Percentiles rank a stretch among this genome's conserved stretches.
Conservation (phyloP, 1,284 basidiomycete genomes). For the Exsudoporus floridanus region DNA sequence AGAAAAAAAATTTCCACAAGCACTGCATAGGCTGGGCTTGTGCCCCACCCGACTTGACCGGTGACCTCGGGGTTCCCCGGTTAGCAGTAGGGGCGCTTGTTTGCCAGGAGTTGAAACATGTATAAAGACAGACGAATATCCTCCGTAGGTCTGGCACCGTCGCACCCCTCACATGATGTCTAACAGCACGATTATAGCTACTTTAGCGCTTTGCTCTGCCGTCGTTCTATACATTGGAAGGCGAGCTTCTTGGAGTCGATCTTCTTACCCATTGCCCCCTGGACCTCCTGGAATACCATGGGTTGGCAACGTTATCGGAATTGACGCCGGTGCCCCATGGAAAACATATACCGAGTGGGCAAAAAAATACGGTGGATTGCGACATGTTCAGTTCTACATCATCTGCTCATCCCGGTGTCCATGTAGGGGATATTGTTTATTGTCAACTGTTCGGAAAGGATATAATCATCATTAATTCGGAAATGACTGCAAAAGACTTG, state of each 20-base stretch:
- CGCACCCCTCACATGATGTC: not conserved
- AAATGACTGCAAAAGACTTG: slow-evolving; percentile 18
- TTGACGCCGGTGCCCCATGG: slow-evolving; percentile 7
- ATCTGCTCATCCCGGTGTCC: not conserved
- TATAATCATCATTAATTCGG: slow-evolving; percentile 23
- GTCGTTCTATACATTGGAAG: not conserved
- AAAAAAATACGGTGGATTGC: slow-evolving; percentile 14
- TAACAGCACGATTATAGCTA: not conserved
- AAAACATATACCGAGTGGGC: slow-evolving; percentile 9
- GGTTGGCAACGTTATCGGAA: slow-evolving; percentile 5
- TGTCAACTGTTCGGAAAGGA: slow-evolving; percentile 13
- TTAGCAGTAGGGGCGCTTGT: no score
- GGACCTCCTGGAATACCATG: slow-evolving; percentile 11
- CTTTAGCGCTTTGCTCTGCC: not conserved
- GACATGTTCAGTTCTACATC: not conserved
- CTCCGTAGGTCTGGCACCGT: not conserved
- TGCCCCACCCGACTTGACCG: no score
- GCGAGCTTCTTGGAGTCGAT: not conserved
- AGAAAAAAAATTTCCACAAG: no score
- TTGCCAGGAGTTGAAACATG: no score
- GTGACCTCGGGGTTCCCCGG: no score
- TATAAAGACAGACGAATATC: not conserved
- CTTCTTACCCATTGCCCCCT: not conserved
- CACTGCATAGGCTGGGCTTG: no score
- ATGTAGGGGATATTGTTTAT: slow-evolving; percentile 17